Conservation (phyloP, 2,329 filamentous ascomycete species). For the Trichoderma endophyticum region DNA sequence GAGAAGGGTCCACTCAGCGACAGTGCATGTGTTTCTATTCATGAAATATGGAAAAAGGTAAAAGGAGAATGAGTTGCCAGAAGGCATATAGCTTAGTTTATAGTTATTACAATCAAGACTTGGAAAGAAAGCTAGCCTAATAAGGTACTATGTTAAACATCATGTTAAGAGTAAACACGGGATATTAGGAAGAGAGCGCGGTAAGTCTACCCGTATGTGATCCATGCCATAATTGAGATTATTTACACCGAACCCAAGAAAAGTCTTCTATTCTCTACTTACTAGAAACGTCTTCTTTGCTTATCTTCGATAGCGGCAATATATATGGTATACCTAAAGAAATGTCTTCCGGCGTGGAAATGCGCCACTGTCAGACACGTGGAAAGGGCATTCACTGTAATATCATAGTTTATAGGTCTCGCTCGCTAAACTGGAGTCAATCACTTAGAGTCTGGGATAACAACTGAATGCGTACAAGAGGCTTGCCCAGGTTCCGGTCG, state of each 20-base stretch:
- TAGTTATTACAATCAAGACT: not conserved
- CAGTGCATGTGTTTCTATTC: not conserved
- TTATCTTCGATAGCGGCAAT: not conserved
- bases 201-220: not conserved
- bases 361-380: no score
- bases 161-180: not conserved
- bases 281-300: not conserved
- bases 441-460: no score
- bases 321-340: not conserved
- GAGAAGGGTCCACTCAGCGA: not conserved
- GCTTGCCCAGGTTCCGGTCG: no score
- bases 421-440: no score
- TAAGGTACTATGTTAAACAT: not conserved
- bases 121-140: not conserved
- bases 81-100: not conserved
- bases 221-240: not conserved
- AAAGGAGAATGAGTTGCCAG: not conserved
- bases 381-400: no score
- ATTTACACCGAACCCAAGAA: not conserved
- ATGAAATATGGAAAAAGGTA: not conserved
- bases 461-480: no score
- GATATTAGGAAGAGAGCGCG: not conserved
- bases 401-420: no score
- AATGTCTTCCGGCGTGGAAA: no score
- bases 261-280: not conserved